Base-by-base conservation (phyloP, 1,139 yeast genomes). In the Komagataea norvegica region DNA sequence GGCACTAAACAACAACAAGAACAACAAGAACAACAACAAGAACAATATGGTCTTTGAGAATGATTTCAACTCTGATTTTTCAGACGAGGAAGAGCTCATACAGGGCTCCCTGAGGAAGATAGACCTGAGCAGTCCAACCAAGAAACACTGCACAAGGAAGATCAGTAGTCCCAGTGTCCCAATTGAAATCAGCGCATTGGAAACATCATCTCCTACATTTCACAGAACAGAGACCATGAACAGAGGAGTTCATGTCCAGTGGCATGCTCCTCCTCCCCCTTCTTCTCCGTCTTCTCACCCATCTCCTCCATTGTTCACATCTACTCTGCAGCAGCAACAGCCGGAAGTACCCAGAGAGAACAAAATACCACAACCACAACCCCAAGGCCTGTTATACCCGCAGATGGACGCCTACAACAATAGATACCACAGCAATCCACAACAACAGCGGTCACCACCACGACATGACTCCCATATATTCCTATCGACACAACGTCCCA, bases 121-220 rank as follows among this genome's bases (percentile, higher is more conserved):
- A 11, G 11, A 22, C 11, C 5, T 1, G 9, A 17, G 18, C 14
- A 8, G 9, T 13, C 17, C 22, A 28, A 7, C n/a, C 15, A 9
- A 18, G n/a, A n/a, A n/a, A n/a, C n/a, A n/a, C n/a, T n/a, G n/a
- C n/a, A n/a, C n/a, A n/a, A n/a, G n/a, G n/a, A n/a, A n/a, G n/a
- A n/a, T n/a, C n/a, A n/a, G n/a, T n/a, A n/a, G n/a, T n/a, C n/a
- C n/a, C n/a, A n/a, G n/a, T n/a, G n/a, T n/a, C 4, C 15, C 29
- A 11, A 38, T 47, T 8, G 24, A 35, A 1, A 47, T 49, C 3
- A 48, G 54, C 8, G 52, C 45, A 1, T 38, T 43, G 8, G 54
- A 49, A 33, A 45, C 64, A 1, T 56, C 62, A 1, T 61, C 66
- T 2, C 66, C 66, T 2, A 46, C 51, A 6, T 54, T 50, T 32